These are phyloP conservation scores for Cicer chorassanicum DNA, from an alignment of 306 rosid genomes.

Conservation along the genomic window DNA sequence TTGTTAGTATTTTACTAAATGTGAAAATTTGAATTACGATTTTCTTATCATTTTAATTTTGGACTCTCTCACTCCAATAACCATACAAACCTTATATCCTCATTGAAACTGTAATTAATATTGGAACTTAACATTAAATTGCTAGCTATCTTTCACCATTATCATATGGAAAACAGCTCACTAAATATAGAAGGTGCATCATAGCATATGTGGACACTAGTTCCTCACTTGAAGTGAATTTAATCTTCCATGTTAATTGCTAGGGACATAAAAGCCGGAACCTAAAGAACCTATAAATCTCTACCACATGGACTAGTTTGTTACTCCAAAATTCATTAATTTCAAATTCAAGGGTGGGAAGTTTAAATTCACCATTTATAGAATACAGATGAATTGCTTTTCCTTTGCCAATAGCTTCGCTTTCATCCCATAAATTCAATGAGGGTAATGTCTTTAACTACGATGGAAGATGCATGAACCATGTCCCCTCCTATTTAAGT, in stretches of 20 bases:
- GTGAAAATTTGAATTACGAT: too few relatives aligned
- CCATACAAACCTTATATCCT: too few relatives aligned
- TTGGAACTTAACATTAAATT: constrained; percentile 4
- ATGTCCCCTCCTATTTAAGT: not conserved
- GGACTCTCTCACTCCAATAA: too few relatives aligned
- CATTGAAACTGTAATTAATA: not conserved
- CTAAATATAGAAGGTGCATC: constrained; percentile 10
- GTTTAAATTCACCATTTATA: constrained; percentile 29
- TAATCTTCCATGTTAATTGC: constrained; percentile 39
- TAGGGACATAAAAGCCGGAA: constrained; percentile 30
- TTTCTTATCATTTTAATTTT: too few relatives aligned
- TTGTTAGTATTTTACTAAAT: too few relatives aligned
- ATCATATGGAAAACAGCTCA: constrained; percentile 43
- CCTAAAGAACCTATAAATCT: constrained; percentile 43
- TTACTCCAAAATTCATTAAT: constrained; percentile 42
- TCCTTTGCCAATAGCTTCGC: constrained; percentile 1
- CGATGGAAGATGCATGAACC: not conserved
- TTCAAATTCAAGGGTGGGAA: constrained; percentile 29
- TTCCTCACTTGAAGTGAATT: constrained; percentile 33
- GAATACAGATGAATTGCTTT: constrained; percentile 40
- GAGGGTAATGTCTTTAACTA: constrained; percentile 8
- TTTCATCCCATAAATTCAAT: constrained; percentile 24
- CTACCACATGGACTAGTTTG: constrained; percentile 44
- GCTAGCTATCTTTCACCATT: constrained; percentile 9
- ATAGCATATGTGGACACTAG: not conserved